phyloP scores from a whole-genome alignment of 805 yeast species.

The Myxozyma neglecta region DNA sequence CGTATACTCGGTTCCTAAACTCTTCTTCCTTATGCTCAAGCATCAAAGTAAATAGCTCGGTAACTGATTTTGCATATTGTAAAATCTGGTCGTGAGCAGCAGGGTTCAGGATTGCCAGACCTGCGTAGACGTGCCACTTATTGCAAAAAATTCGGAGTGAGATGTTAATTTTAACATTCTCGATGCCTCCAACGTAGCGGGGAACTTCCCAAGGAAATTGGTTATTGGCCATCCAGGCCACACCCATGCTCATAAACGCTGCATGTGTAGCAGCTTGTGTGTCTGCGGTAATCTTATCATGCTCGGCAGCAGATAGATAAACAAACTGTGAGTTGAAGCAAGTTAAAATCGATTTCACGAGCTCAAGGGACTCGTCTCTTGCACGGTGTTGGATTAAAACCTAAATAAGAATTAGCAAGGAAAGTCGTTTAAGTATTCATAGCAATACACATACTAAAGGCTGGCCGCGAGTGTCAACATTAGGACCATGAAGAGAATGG shows the following conservation, averaged over 20 bases:
- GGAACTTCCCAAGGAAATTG: slow-evolving; percentile 88
- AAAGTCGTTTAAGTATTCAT: neutral
- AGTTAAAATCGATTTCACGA: slow-evolving; percentile 63
- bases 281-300: slow-evolving; percentile 94
- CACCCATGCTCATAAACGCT: slow-evolving; percentile 94
- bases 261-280: slow-evolving; percentile 99
- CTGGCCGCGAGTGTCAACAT: slow-evolving; percentile 83
- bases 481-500: slow-evolving; percentile 95
- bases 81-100: slow-evolving; percentile 88
- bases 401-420: neutral
- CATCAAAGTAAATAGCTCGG: slow-evolving; percentile 81
- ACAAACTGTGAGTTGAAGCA: slow-evolving; percentile 80
- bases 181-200: slow-evolving; percentile 90
- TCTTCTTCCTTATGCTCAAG: slow-evolving; percentile 64
- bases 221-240: slow-evolving; percentile 82
- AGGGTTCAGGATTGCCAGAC: slow-evolving; percentile 93
- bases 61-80: slow-evolving; percentile 82
- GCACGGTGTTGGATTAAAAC: slow-evolving; percentile 75
- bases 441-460: slow-evolving; percentile 56
- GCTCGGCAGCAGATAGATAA: slow-evolving; percentile 77
- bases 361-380: slow-evolving; percentile 50
- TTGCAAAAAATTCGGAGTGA: slow-evolving; percentile 87
- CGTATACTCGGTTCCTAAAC: slow-evolving; percentile 55
- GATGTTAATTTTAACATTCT: slow-evolving; percentile 92
- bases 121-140: slow-evolving; percentile 98